Evolutionary conservation across 495 filamentous ascomycete genomes (phyloP), one percentile per base, ranked within the genome.

Genomic region (Hypoxylon lenormandii): DNA sequence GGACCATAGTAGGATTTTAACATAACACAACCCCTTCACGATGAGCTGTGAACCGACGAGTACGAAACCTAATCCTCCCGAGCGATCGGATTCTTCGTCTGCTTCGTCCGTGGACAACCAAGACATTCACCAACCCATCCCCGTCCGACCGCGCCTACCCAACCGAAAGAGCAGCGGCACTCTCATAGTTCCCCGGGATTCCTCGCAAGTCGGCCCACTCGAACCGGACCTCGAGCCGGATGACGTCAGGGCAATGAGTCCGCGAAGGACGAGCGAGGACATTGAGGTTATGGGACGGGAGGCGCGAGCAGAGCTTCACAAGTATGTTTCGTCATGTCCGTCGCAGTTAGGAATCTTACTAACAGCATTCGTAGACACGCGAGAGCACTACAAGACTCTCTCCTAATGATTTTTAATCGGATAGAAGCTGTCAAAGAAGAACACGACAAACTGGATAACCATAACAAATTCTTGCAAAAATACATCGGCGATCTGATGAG

Each of bases 201-300:
- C 88, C 45, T 82, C 84, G 10, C 84, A 87, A 55, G 87, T 91
- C 51, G 88, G 91, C 70, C 83, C 89, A 8, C 77, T 89, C 62
- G 85, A 87, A 45, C 73, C 78, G 19, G 83, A 90, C 38, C 86
- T 90, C 63, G 92, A 92, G 16, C 90, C 90, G 2, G 89, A 93
- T 76, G 95, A 97, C 76, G 93, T 94, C 38, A 83, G 94, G 59
- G 89, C 92, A 42, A 98, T 98, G 95, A 97, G 93, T 77, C 95
- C 95, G 0, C 86, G 94, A 63, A 85, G 94, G 70, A 96, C 91
- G 68, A 96, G 88, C 60, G 92, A 92, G 50, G 94, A 98, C 70
- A 82, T 97, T 26, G 91, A 97, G 71, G 86, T 86, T 69, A 84
- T 98, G 81, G 89, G 92, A 52, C 87, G 91, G 73, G 91, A 94